Evolutionary conservation across 257 asterid species (phyloP), one percentile per base, ranked within the genome.

Genomic region (Capsicum baccatum): DNA sequence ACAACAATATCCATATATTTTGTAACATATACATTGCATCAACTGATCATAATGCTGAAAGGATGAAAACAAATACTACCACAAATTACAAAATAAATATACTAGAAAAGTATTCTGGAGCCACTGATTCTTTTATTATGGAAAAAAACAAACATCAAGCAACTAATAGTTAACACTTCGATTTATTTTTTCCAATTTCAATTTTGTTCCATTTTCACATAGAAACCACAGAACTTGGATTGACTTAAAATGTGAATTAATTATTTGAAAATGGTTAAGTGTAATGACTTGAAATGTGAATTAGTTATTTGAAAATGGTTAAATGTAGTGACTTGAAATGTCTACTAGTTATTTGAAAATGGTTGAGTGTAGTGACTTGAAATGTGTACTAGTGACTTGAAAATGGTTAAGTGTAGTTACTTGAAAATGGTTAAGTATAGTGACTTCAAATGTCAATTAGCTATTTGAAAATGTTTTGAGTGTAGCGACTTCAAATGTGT

Each of bases 151-250:
- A 2, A 14, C 11, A 19, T 12, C 0, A 74, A 19, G 19, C 44
- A 19, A 73, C 60, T 48, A 50, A 26, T 26, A 33, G 12, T 15
- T 44, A 64, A 1, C 26, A 55, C 16, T 55, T 64, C 6, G 11
- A 9, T 62, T 62, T 9, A 12, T 62, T 8, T 21, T 21, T 73
- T 6, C 12, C 39, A 47, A 47, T n/a, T 73, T 44, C 17, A 70
- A 9, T 5, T 78, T 52, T 17, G 14, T 50, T 59, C 13, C 14
- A 3, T 81, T 26, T 26, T 82, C 85, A 82, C 56, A 83, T 54
- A 50, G 85, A 83, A 16, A 80, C 80, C 17, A 83, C 68, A 2
- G 68, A 54, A 44, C n/a, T 54, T 37, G 85, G 67, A 68, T 83
- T 83, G n/a, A 83, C 85, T 15, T 0, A 26, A 26, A 26, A 26